Base-by-base conservation (phyloP, 2,329 filamentous ascomycete species). In the Alternaria postmessia region DNA sequence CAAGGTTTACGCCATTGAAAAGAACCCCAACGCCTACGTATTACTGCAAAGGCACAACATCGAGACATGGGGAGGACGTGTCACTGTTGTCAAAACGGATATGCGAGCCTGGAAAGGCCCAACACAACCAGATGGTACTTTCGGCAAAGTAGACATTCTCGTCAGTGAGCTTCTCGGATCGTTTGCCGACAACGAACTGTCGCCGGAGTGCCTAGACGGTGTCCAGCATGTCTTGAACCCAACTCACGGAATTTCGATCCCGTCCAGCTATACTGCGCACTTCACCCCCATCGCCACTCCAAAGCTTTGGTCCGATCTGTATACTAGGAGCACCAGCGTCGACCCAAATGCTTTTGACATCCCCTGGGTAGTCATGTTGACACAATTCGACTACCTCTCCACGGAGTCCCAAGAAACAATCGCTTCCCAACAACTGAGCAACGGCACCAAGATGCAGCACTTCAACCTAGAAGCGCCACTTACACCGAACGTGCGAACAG, bases 41-140 rank as follows among this genome's bases (percentile, higher is more conserved):
- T 89, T 97, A 66, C 87, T 99, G 3, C 88, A 97, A 63, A 87
- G 92, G 24, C 93, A 96, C 74, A 98, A 98, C 73, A 85, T 89
- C 65, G 87, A 85, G 18, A 75, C 80, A n/a, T 99, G 95, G 95
- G 85, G 83, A 58, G 88, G 89, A 22, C 86, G 86, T 54, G 94
- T 97, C 20, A 94, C 89, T 2, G 87, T 99, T 32, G 90, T 98
- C 66, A 96, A 97, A 81, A 96, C 93, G 1, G 95, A 99, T 77
- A 99, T 99, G 95, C 89, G 95, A 49, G 90, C 90, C 61, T 99
- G 96, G 96, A 91, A 91, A 71, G 96, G 96, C 0, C 94, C 94
- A 1, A 75, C 87, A 1, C 73, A 85, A 18, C 80, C 82, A 42
- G 79, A 82, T 3, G 82, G 84, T 14, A 80, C 84, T 6, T 81